Evolutionary conservation across 176 grass and related monocot genomes (phyloP).

Genomic region (Triticum monococcum): DNA sequence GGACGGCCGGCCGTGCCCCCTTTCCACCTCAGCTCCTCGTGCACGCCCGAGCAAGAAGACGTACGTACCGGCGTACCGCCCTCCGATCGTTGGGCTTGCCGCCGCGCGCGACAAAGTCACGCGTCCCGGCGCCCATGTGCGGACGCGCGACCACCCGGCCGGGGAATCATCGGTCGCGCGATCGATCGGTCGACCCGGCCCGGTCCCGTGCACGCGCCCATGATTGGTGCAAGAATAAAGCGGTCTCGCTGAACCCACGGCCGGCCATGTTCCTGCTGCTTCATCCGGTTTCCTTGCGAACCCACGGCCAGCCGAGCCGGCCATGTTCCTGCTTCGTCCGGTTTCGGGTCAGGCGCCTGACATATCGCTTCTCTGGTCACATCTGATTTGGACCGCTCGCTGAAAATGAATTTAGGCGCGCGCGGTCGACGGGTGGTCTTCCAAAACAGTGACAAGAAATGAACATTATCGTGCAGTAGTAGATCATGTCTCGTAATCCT

Average conservation of each 20-base stretch:
- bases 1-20: neutral
- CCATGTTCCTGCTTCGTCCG: too few species aligned
- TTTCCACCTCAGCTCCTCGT: neutral
- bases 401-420: too few species aligned
- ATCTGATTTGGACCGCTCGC: too few species aligned
- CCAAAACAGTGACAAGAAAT: too few species aligned
- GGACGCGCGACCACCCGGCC: neutral
- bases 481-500: too few species aligned
- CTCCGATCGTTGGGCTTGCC: neutral
- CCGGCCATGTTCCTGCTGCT: neutral
- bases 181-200: too few species aligned
- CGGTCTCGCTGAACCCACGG: neutral
- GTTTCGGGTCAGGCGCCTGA: too few species aligned
- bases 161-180: neutral
- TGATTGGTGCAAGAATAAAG: neutral
- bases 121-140: conserved; percentile 29
- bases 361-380: too few species aligned
- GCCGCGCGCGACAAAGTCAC: conserved; percentile 20
- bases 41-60: neutral
- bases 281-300: too few species aligned
- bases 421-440: too few species aligned
- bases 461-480: too few species aligned
- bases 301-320: too few species aligned
- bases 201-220: neutral
- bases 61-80: neutral